Evolutionary conservation across 768 basidiomycete species (phyloP), one percentile per base, ranked within the genome.

Genomic region (Trametopsis cervina): DNA sequence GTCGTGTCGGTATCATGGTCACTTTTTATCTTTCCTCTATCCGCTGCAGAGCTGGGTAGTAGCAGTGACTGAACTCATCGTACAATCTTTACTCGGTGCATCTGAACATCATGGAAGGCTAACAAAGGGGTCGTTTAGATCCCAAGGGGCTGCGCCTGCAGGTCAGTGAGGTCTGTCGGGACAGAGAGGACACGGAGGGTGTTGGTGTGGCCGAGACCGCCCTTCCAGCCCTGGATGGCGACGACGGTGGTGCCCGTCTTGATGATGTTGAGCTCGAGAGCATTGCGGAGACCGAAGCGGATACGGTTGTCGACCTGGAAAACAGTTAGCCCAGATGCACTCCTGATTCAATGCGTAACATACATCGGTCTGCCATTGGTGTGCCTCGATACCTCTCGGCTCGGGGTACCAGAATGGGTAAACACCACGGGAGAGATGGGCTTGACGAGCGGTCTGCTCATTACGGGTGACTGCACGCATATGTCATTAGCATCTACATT

Each of bases 151-250:
- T 89, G 83, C 66, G 83, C 57, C 65, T 85, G 81, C 44, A 93
- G 69, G 63, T 93, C 90, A 43, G 84, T 86, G 26, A 67, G 53
- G 58, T 91, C 87, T 20, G 85, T 89, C 15, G 90, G 90, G 39
- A 92, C 90, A 35, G 80, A 80, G 57, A 93, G 67, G 52, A 93
- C 77, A 42, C 90, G 84, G 49, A 93, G 72, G 11, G 89, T 92
- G 74, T 94, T 93, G 55, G 91, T 94, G 70, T 96, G 92, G 25
- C 93, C 94, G 39, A 96, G 79, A 50, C 96, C 96, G 38, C 93
- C 90, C 72, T 93, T 95, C 95, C 95, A 99, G n/a, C 96, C 96
- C 68, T 98, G 96, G 4, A 99, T 87, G 42, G 95, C 95, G 54
- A 98, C 75, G 60, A 99, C 78, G 21, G 93, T 90, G 45, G 83